A percentile compares a stretch with the other conserved stretches of the same genome.
Evolutionary conservation across 306 rosid genomes (phyloP).

Genomic region (Rosa persica): DNA sequence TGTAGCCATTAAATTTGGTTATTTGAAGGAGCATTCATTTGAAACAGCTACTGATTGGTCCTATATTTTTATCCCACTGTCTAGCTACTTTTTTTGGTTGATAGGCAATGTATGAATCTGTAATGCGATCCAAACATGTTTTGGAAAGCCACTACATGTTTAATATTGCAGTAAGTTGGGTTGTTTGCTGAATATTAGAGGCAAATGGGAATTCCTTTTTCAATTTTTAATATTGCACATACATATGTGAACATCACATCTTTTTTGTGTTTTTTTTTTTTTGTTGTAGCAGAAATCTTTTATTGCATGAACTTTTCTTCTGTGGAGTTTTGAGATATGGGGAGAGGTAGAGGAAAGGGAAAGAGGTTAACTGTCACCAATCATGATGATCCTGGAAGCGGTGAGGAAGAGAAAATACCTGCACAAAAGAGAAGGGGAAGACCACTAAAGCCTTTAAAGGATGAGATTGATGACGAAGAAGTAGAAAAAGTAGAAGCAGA

Average conservation of each 20-base stretch:
- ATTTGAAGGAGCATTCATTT: neutral
- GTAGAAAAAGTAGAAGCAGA: slow-evolving; percentile 40
- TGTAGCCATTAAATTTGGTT: neutral
- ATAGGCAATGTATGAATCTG: neutral
- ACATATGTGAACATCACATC: neutral
- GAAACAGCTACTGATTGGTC: neutral
- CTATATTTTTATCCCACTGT: neutral
- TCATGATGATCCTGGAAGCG: slow-evolving; percentile 52
- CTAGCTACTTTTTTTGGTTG: neutral
- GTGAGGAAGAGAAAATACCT: slow-evolving; percentile 53
- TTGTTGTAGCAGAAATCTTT: slow-evolving; percentile 38
- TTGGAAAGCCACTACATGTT: neutral
- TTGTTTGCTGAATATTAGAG: neutral
- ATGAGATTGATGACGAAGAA: slow-evolving; percentile 49
- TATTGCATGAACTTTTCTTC: slow-evolving; percentile 48
- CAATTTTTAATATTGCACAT: neutral
- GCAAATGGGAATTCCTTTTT: neutral
- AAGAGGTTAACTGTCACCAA: slow-evolving; percentile 42
- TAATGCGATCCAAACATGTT: neutral
- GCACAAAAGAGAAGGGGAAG: slow-evolving; percentile 56
- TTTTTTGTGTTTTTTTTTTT: slow-evolving; percentile 17
- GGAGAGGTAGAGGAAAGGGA: slow-evolving; percentile 57
- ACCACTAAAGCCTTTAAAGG: slow-evolving; percentile 51
- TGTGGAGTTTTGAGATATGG: slow-evolving; percentile 46
- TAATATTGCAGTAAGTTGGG: neutral